phyloP scores from a whole-genome alignment of 75 land plant genomes.

The Cunninghamia lanceolata region DNA sequence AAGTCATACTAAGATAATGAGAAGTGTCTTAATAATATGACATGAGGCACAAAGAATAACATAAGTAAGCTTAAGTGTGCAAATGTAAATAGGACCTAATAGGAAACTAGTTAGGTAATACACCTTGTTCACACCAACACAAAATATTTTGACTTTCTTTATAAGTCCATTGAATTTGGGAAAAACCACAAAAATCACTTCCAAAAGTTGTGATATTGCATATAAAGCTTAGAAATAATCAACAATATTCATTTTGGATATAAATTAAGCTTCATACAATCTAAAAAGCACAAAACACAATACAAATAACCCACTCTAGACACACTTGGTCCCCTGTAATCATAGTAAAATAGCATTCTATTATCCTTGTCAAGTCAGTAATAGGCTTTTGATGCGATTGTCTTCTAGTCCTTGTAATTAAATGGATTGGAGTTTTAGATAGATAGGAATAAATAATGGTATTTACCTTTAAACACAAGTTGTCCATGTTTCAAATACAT shows the following conservation, averaged over 20 bases:
- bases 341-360: neutral
- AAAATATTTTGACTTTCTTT: neutral
- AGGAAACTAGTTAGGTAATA: too few species aligned
- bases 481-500: too few species aligned
- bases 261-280: too few species aligned
- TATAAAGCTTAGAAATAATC: neutral
- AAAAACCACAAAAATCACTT: neutral
- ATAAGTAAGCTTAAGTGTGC: too few species aligned
- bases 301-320: neutral
- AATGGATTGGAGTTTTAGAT: neutral
- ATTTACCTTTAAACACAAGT: conserved; percentile 28
- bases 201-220: neutral
- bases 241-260: neutral
- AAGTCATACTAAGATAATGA: too few species aligned
- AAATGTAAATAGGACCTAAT: too few species aligned
- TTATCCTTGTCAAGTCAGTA: neutral
- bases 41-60: too few species aligned
- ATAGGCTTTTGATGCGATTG: neutral
- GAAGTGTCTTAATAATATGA: too few species aligned
- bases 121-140: too few species aligned
- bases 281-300: neutral
- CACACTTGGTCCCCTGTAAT: neutral
- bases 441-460: neutral
- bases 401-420: neutral
- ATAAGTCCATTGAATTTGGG: neutral